Evolutionary conservation across 192 early-diverging fungal species (phyloP).

Genomic region (Anaeromyces robustus): DNA sequence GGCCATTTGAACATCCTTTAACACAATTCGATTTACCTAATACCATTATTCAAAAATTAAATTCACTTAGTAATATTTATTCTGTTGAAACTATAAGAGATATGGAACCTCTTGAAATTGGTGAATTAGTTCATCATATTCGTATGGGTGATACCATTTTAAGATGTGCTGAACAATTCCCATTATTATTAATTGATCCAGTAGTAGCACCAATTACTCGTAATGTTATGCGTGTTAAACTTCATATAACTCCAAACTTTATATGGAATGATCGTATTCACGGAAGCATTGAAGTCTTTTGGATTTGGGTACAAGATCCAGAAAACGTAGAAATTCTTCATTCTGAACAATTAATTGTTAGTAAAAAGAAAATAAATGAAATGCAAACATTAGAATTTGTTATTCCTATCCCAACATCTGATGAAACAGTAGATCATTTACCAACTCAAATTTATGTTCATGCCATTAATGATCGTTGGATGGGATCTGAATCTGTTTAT

Average conservation of each 20-base stretch:
- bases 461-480: slow-evolving; percentile 90
- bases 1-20: slow-evolving; percentile 27
- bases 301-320: slow-evolving; percentile 90
- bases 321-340: slow-evolving; percentile 82
- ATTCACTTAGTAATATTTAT: slow-evolving; percentile 28
- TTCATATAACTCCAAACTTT: slow-evolving; percentile 72
- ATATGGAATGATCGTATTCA: slow-evolving; percentile 90
- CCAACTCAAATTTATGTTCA: slow-evolving; percentile 82
- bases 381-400: slow-evolving; percentile 63
- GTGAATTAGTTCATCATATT: slow-evolving; percentile 64
- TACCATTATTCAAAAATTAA: slow-evolving; percentile 13
- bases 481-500: slow-evolving; percentile 71
- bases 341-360: slow-evolving; percentile 76
- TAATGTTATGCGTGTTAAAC: slow-evolving; percentile 67
- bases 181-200: slow-evolving; percentile 60
- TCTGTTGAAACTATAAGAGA: slow-evolving; percentile 57
- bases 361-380: slow-evolving; percentile 35
- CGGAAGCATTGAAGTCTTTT: slow-evolving; percentile 79
- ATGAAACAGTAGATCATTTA: slow-evolving; percentile 50
- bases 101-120: slow-evolving; percentile 74
- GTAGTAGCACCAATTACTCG: slow-evolving; percentile 85
- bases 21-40: slow-evolving; percentile 3
- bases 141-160: slow-evolving; percentile 61
- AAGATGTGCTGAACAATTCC: slow-evolving; percentile 70
- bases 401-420: slow-evolving; percentile 57